Evolutionary conservation across 2,329 filamentous ascomycete genomes (phyloP).

Genomic region (Arthrocladium fulminans): DNA sequence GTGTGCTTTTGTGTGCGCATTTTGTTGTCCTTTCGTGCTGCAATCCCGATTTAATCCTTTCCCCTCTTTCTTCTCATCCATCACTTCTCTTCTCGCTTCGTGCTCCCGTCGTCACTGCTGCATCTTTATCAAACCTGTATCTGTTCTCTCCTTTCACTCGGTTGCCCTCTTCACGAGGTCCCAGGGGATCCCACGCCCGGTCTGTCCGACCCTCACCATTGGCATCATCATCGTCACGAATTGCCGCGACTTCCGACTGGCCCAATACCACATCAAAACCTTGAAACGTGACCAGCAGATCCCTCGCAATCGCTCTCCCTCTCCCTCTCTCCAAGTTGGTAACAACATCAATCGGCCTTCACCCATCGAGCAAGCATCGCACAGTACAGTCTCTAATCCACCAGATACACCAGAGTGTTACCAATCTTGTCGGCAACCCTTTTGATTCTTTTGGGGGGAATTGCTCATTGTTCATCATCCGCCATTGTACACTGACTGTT

Average conservation of each 20-base stretch:
- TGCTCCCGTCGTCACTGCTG: background rate
- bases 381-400: constrained; percentile 6
- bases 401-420: background rate
- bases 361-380: constrained; percentile 3
- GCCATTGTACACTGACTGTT: constrained; percentile 6
- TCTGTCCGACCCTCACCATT: constrained; percentile 3
- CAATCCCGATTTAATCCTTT: background rate
- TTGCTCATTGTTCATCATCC: constrained; percentile 8
- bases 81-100: constrained; percentile 5
- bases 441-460: background rate
- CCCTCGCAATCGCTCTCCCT: background rate
- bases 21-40: constrained; percentile 2
- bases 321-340: background rate
- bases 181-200: background rate
- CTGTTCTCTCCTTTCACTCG: constrained; percentile 6
- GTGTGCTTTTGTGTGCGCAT: background rate
- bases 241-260: background rate
- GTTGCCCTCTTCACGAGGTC: constrained; percentile 4
- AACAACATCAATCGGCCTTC: constrained; percentile 1
- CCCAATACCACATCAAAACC: background rate
- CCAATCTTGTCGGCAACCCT: background rate
- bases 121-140: constrained; percentile 2
- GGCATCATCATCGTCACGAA: background rate
- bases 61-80: constrained; percentile 4
- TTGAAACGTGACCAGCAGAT: constrained; percentile 8